phyloP scores from a whole-genome alignment of 768 basidiomycete species.

The Hemileccinum impolitum region DNA sequence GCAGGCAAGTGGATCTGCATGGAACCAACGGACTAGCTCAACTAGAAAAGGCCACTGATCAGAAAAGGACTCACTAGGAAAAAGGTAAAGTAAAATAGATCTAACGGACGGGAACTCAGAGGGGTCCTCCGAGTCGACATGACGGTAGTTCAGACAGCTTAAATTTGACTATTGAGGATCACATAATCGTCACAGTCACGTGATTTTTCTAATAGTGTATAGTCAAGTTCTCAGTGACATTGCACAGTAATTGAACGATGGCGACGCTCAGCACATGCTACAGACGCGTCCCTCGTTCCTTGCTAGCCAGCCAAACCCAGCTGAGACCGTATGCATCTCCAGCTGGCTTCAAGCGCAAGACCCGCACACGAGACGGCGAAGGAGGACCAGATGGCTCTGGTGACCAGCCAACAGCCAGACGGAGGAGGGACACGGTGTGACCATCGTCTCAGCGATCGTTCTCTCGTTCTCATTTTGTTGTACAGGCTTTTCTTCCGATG shows the following conservation, averaged over 20 bases:
- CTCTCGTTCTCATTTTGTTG: not conserved
- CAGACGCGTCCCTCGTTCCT: conserved; percentile 10
- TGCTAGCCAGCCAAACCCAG: not conserved
- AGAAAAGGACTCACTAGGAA: conserved; percentile 48
- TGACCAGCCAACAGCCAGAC: conserved; percentile 21
- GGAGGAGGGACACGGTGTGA: conserved; percentile 24
- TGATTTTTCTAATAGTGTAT: not conserved
- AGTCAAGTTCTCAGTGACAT: not conserved
- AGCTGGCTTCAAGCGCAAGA: conserved; percentile 22
- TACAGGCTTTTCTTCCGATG: conserved; percentile 45
- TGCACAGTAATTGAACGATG: conserved; percentile 7
- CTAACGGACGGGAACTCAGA: conserved; percentile 55
- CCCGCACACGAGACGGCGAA: conserved; percentile 9
- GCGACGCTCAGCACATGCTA: conserved; percentile 10
- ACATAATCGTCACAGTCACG: conserved; percentile 4
- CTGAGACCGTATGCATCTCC: conserved; percentile 18
- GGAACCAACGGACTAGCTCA: not conserved
- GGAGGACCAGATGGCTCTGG: conserved; percentile 10
- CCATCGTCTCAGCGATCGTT: not conserved
- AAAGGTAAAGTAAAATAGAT: conserved; percentile 68
- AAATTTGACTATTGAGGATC: not conserved
- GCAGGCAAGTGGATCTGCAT: conserved; percentile 67
- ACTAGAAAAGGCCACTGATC: not conserved
- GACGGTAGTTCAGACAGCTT: not conserved
- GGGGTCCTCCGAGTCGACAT: conserved; percentile 28